Percentiles rank a stretch among this genome's conserved stretches.
Conservation (phyloP, 1,284 basidiomycete genomes). For the Austroboletus niveus region DNA sequence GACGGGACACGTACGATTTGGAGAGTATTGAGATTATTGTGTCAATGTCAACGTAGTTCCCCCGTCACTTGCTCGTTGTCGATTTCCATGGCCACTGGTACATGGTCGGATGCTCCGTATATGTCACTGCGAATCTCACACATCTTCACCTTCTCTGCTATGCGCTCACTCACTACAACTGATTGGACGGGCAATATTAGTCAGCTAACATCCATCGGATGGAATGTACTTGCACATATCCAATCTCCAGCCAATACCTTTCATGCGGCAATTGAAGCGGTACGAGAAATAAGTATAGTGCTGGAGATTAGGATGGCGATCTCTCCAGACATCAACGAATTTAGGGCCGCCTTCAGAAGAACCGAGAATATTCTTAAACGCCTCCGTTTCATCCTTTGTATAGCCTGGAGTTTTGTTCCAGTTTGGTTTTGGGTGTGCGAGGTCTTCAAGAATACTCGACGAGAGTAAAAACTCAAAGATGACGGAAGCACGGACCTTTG, state of each 20-base stretch:
- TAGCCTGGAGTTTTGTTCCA: slow-evolving; percentile 83
- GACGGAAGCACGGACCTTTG: slow-evolving; percentile 42
- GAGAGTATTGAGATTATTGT: slow-evolving; percentile 65
- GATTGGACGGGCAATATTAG: slow-evolving; percentile 1
- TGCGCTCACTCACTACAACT: slow-evolving; percentile 74
- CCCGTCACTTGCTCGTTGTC: slow-evolving; percentile 36
- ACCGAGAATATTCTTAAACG: slow-evolving; percentile 63
- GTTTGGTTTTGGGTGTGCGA: slow-evolving; percentile 63
- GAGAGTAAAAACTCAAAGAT: neutral
- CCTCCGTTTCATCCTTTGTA: slow-evolving; percentile 74
- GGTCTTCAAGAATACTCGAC: slow-evolving; percentile 41
- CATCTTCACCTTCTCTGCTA: slow-evolving; percentile 61
- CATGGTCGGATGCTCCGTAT: slow-evolving; percentile 84
- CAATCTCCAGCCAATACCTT: slow-evolving; percentile 85
- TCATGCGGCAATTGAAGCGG: slow-evolving; percentile 76
- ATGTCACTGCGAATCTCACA: slow-evolving; percentile 83
- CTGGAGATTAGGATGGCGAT: slow-evolving; percentile 61
- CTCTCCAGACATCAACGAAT: slow-evolving; percentile 83
- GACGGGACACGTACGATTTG: slow-evolving; percentile 86
- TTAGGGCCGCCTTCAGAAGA: slow-evolving; percentile 43
- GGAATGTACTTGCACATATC: slow-evolving; percentile 70
- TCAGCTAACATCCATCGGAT: neutral
- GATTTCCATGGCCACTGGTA: slow-evolving; percentile 76
- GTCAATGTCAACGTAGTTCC: neutral
- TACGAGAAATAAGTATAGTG: slow-evolving; percentile 88